Percentiles rank a stretch among this genome's conserved stretches.
Evolutionary conservation across 345 rosid species (phyloP).

Genomic region (rapeseed (Brassica napus)): DNA sequence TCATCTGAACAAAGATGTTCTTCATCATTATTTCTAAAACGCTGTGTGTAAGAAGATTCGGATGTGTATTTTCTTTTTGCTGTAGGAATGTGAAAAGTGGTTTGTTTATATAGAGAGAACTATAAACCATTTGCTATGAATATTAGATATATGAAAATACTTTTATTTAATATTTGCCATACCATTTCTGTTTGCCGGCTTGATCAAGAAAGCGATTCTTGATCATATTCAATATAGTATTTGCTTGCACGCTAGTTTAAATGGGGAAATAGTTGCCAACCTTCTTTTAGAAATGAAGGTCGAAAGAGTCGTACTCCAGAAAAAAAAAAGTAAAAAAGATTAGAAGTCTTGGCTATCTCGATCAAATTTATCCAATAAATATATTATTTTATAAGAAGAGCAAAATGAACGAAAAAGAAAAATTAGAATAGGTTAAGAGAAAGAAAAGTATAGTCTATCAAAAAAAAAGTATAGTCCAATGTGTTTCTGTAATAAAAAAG

Average conservation of each 20-base stretch:
- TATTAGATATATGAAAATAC: background rate
- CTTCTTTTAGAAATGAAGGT: background rate
- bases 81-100: background rate
- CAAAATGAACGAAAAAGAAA: background rate
- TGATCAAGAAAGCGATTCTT: slow-evolving; percentile 1
- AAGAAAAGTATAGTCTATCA: background rate
- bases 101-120: slow-evolving; percentile 11
- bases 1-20: slow-evolving; percentile 3
- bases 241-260: no score
- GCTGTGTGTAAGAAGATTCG: background rate
- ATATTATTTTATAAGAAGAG: background rate
- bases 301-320: background rate
- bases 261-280: background rate
- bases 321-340: background rate
- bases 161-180: background rate
- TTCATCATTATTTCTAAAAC: slow-evolving; percentile 1
- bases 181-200: background rate
- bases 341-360: background rate
- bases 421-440: background rate
- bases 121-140: background rate
- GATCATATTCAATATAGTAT: no score
- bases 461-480: no score
- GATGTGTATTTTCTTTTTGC: background rate
- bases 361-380: background rate
- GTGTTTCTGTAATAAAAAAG: background rate